Percentiles rank a stretch among this genome's conserved stretches.
These are phyloP conservation scores for Luzula sylvatica DNA, from an alignment of 176 grass and related monocot genomes.

Conservation along the genomic window DNA sequence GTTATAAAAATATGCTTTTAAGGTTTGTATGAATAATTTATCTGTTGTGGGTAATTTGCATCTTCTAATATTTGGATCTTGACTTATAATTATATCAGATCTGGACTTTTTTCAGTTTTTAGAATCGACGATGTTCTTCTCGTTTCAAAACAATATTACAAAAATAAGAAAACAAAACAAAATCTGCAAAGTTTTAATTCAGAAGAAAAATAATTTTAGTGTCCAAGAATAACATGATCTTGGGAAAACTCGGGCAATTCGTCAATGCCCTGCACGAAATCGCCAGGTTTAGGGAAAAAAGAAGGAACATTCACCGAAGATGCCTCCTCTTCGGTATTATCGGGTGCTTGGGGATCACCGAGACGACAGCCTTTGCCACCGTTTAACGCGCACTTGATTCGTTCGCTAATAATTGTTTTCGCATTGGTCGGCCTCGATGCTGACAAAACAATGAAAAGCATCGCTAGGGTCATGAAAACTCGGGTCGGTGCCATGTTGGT, in stretches of 20 bases:
- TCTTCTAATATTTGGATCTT: too few species aligned
- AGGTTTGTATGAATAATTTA: too few species aligned
- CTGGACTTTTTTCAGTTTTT: too few species aligned
- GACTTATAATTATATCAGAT: too few species aligned
- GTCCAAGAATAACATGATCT: background rate
- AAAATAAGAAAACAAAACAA: too few species aligned
- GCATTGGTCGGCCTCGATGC: background rate
- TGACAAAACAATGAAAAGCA: background rate
- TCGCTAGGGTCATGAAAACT: background rate
- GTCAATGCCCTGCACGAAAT: background rate
- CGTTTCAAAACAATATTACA: too few species aligned
- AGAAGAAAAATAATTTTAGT: background rate
- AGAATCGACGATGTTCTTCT: too few species aligned
- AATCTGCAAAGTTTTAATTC: too few species aligned
- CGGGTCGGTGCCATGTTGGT: background rate
- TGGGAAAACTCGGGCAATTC: background rate
- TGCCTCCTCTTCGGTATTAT: slow-evolving; percentile 12
- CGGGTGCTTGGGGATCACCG: background rate
- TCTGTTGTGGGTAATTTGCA: too few species aligned
- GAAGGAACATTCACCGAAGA: background rate
- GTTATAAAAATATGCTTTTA: too few species aligned
- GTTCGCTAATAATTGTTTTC: background rate
- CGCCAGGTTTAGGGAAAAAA: background rate
- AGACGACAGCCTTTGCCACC: slow-evolving; percentile 5
- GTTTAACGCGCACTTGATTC: slow-evolving; percentile 3